A percentile compares a stretch with the other conserved stretches of the same genome.
phyloP scores from a whole-genome alignment of 352 stramenopile species.

The Globisporangium cederbergense region DNA sequence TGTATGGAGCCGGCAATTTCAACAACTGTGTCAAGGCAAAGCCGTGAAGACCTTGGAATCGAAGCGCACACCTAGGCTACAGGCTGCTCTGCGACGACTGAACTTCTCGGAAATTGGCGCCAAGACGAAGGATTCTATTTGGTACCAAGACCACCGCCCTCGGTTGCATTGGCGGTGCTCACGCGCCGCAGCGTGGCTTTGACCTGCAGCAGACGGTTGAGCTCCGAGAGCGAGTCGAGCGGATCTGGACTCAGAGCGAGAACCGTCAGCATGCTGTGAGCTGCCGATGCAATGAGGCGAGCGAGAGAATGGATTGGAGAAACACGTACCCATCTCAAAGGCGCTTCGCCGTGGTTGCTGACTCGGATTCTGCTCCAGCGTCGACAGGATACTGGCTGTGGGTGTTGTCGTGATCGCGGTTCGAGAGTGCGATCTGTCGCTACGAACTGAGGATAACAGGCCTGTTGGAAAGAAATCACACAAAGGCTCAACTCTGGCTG shows the following conservation, averaged over 20 bases:
- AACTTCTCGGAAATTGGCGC: too few species aligned
- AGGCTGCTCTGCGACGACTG: too few species aligned
- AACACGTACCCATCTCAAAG: conserved; percentile 24
- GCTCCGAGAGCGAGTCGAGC: conserved; percentile 47
- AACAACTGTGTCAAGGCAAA: too few species aligned
- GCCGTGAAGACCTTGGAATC: too few species aligned
- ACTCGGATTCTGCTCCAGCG: conserved; percentile 9
- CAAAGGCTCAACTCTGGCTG: too few species aligned
- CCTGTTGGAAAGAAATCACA: neutral
- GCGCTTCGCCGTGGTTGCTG: conserved; percentile 5
- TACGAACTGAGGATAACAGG: neutral
- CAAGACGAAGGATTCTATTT: neutral
- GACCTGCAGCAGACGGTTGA: conserved; percentile 52
- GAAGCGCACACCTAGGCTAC: too few species aligned
- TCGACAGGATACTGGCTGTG: conserved; percentile 8
- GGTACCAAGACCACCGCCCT: neutral
- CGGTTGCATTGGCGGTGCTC: conserved; percentile 10
- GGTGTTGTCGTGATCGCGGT: neutral
- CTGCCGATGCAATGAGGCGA: too few species aligned
- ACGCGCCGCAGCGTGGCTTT: conserved; percentile 41
- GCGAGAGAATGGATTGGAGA: too few species aligned
- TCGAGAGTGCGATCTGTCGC: neutral
- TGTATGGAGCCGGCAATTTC: too few species aligned
- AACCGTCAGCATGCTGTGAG: neutral
- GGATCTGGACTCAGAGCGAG: conserved; percentile 25